Evolutionary conservation across 2,329 filamentous ascomycete species (phyloP), one percentile per base, ranked within the genome.

Genomic region (Westerdykella sp.): DNA sequence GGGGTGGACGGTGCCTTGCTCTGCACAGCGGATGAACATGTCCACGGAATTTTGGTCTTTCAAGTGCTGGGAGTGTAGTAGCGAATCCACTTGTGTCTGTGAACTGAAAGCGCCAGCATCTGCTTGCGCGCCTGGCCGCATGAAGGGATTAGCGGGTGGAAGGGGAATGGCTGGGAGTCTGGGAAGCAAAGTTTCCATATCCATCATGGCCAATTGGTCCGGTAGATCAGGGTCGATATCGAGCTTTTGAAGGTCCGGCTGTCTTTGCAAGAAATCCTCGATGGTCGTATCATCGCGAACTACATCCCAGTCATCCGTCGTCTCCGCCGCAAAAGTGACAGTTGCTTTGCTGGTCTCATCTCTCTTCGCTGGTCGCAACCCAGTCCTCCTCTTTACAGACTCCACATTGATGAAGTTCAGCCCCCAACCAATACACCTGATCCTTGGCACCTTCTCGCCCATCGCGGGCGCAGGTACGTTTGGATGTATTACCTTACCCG

Each of bases 401-500:
- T 68, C 66, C 23, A 69, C 69, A 52, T 78, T 72, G 11, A 77
- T 76, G 47, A 79, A 75, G 48, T 78, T 78, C 34, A 73, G 57
- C 1, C 71, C 74, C 76, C 76, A 80, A 28, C 74, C 75, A 21
- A 79, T 59, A 49, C 71, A 77, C 18, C 65, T 70, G 11, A 76
- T 63, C 31, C 51, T 51, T 34, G 28, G 40, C 14, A n/a, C 14
- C 7, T 39, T 39, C 31, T 40, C 39, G 11, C 30, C 39, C 4
- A 35, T n/a, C 12, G 23, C 40, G 12, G 53, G 55, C 34, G 56
- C 41, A 44, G 43, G 49, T 9, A 60, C 45, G 44, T 54, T 66
- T 56, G 85, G 80, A 63, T 93, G 85, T 15, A 89, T 81, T 11
- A 84, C 79, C 67, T 91, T 95, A 64, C 82, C 85, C 55, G 81